phyloP scores from a whole-genome alignment of 148 eudicot species.

The Vaccinium corymbosum region DNA sequence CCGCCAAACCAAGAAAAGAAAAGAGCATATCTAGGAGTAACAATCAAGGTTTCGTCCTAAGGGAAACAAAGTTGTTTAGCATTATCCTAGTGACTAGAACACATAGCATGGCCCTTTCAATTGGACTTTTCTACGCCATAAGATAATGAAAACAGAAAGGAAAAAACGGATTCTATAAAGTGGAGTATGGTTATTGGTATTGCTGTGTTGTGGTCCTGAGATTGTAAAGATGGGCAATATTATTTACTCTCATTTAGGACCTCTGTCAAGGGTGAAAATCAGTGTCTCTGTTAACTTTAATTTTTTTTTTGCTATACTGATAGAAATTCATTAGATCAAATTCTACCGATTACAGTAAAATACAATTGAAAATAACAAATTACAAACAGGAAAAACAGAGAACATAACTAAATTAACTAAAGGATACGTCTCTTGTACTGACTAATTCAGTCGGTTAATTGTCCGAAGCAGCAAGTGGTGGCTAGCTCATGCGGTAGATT shows the following conservation, averaged over 20 bases:
- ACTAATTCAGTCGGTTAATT: no score
- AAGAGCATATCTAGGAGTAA: no score
- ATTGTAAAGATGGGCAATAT: not conserved
- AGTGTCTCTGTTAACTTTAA: not conserved
- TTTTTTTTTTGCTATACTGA: no score
- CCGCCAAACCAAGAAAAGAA: no score
- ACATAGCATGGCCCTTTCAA: not conserved
- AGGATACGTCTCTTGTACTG: no score
- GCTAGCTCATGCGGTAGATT: no score
- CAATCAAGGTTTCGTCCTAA: not conserved
- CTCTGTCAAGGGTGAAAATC: not conserved
- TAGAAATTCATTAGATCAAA: no score
- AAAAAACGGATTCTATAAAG: not conserved
- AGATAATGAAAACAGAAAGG: not conserved
- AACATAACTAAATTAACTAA: no score
- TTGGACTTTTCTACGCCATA: not conserved
- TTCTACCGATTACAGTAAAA: no score
- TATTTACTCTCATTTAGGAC: not conserved
- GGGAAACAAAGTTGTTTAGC: not conserved
- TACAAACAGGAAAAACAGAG: no score
- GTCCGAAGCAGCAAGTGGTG: no score
- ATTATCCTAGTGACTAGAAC: not conserved
- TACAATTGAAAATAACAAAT: no score
- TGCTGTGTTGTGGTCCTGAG: not conserved
- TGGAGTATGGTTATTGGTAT: not conserved